Percentiles rank a stretch among this genome's conserved stretches.
Conservation (phyloP, 139 green algal genomes). For the Monoraphidium neglectum region DNA sequence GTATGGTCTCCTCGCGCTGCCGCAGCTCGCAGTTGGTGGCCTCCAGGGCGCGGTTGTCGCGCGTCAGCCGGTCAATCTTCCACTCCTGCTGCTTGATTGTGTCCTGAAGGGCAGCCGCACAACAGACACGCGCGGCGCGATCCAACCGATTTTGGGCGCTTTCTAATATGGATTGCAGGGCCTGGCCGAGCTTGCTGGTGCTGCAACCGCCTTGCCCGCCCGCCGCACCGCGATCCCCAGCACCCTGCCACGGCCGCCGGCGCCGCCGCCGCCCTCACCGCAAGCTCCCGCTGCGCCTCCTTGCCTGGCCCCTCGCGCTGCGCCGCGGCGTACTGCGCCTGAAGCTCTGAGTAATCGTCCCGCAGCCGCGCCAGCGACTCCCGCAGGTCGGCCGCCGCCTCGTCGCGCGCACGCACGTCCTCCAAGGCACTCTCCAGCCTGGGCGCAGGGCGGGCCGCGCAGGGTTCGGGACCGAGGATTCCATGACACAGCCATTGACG, state of each 20-base stretch:
- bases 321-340: constrained; percentile 21
- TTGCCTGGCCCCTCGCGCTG: constrained; percentile 10
- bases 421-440: constrained; percentile 21
- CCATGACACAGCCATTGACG: too few relatives aligned
- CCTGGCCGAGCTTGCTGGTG: background rate
- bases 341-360: constrained; percentile 30
- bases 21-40: constrained; percentile 51
- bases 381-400: constrained; percentile 7
- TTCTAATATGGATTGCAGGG: background rate
- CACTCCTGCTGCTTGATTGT: constrained; percentile 54
- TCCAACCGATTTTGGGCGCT: background rate
- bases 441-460: background rate
- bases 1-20: constrained; percentile 43
- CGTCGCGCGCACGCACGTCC: constrained; percentile 7
- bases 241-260: too few relatives aligned
- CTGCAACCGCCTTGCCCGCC: too few relatives aligned
- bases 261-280: constrained; percentile 1
- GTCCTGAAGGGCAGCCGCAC: constrained; percentile 30
- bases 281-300: constrained; percentile 28
- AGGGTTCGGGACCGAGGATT: too few relatives aligned
- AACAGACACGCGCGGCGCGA: background rate
- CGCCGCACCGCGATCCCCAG: too few relatives aligned
- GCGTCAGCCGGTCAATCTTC: constrained; percentile 63
- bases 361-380: constrained; percentile 26
- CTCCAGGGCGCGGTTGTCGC: constrained; percentile 60